These are phyloP conservation scores for Anthracocystis setariae DNA, from an alignment of 1,284 basidiomycete genomes.

Conservation along the genomic window DNA sequence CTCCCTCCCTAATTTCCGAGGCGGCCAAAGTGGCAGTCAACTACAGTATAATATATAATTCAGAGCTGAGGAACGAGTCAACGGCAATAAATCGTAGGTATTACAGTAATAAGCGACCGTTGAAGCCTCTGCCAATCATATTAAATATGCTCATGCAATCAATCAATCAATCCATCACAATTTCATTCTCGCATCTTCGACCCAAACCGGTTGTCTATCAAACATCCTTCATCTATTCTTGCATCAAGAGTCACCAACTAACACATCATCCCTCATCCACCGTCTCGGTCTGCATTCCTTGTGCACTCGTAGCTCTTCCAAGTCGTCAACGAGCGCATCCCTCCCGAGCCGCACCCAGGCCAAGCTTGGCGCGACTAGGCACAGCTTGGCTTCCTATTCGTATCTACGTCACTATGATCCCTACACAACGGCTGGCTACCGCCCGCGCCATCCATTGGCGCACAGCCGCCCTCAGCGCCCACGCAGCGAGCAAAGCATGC, in stretches of 20 bases:
- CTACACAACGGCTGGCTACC: constrained; percentile 42
- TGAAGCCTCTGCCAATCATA: neutral
- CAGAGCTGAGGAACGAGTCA: constrained; percentile 23
- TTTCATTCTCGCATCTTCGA: constrained; percentile 12
- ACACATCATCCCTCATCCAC: neutral
- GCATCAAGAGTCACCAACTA: neutral
- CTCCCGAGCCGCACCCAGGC: neutral
- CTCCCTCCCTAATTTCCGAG: constrained; percentile 5
- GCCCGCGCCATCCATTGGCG: constrained; percentile 39
- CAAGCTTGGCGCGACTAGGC: neutral
- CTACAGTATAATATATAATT: constrained; percentile 24
- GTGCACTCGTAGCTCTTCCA: neutral
- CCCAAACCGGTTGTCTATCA: neutral
- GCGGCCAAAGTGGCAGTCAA: neutral
- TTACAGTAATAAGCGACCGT: too few relatives aligned
- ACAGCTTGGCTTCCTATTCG: neutral
- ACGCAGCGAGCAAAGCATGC: constrained; percentile 9
- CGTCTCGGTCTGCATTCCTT: neutral
- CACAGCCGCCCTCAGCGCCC: constrained; percentile 13
- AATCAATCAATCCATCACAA: neutral
- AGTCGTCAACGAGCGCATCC: neutral
- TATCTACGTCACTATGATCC: constrained; percentile 23
- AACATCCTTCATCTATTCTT: neutral
- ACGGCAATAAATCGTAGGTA: neutral
- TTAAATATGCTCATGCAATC: too few relatives aligned